These are phyloP conservation scores for Phanerochaete carnosa DNA, from an alignment of 768 basidiomycete species.

Conservation along the genomic window DNA sequence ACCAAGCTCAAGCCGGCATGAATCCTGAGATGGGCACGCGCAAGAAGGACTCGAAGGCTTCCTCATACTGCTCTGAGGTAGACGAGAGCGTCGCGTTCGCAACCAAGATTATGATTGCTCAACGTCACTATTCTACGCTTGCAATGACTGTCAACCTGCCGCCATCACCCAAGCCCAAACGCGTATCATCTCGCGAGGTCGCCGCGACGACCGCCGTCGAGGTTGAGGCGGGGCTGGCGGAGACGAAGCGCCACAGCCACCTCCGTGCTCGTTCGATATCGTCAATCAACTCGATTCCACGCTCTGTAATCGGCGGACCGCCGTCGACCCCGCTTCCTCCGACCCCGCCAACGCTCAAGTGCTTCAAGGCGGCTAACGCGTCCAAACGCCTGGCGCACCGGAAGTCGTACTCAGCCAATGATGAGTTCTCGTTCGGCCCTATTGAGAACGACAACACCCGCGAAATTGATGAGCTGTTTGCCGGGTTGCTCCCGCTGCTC, in stretches of 20 bases:
- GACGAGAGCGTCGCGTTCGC: conserved; percentile 51
- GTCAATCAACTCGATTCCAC: conserved; percentile 39
- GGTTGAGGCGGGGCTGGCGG: conserved; percentile 27
- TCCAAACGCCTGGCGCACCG: conserved; percentile 44
- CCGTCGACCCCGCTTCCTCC: conserved; percentile 70
- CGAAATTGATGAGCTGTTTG: conserved; percentile 70
- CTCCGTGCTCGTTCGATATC: conserved; percentile 61
- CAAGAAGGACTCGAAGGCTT: conserved; percentile 50
- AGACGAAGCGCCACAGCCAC: conserved; percentile 33
- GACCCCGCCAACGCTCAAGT: conserved; percentile 64
- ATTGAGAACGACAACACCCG: conserved; percentile 48
- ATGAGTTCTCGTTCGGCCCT: conserved; percentile 59
- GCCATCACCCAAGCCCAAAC: conserved; percentile 39
- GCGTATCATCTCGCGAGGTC: conserved; percentile 25
- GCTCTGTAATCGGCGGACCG: conserved; percentile 46
- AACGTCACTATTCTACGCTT: conserved; percentile 68
- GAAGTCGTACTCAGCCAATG: conserved; percentile 49
- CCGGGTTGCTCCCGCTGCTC: conserved; percentile 63
- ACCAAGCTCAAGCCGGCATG: conserved; percentile 55
- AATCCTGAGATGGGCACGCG: conserved; percentile 16
- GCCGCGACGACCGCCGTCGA: conserved; percentile 30
- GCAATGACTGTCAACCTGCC: conserved; percentile 63
- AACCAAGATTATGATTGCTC: conserved; percentile 66
- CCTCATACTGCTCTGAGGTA: conserved; percentile 48
- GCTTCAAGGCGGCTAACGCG: conserved; percentile 44